A percentile compares a stretch with the other conserved stretches of the same genome.
These are phyloP conservation scores for Zasmidium cellare DNA, from an alignment of 2,329 filamentous ascomycete genomes.

Conservation along the genomic window DNA sequence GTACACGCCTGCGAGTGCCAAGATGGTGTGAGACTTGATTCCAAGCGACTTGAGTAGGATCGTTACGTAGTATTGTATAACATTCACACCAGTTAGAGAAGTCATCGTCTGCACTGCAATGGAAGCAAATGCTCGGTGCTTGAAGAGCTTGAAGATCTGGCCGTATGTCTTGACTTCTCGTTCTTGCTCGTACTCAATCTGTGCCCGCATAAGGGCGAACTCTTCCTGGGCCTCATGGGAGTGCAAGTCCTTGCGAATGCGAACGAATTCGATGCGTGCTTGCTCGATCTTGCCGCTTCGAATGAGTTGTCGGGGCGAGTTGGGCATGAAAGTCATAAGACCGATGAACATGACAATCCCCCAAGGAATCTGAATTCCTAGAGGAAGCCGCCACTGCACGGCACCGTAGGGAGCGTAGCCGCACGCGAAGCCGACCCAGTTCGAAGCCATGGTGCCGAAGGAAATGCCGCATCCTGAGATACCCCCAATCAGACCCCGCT, in stretches of 20 bases:
- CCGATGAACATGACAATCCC: conserved; percentile 57
- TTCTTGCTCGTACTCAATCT: conserved; percentile 56
- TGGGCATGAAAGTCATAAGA: conserved; percentile 56
- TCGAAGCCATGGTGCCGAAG: conserved; percentile 57
- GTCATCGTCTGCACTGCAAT: conserved; percentile 61
- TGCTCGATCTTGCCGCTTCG: conserved; percentile 51
- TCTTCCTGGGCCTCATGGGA: conserved; percentile 50
- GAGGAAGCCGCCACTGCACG: conserved; percentile 56
- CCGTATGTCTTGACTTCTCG: conserved; percentile 54
- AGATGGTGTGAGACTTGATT: conserved; percentile 51
- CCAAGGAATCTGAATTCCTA: conserved; percentile 58
- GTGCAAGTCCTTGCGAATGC: conserved; percentile 49
- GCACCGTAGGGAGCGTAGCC: conserved; percentile 55
- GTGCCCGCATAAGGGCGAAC: conserved; percentile 53
- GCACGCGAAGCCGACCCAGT: conserved; percentile 60
- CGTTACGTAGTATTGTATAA: conserved; percentile 51
- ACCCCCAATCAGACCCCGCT: conserved; percentile 55
- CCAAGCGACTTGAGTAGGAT: conserved; percentile 58
- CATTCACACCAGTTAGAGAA: conserved; percentile 57
- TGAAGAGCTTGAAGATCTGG: conserved; percentile 55
- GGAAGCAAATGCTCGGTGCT: conserved; percentile 54
- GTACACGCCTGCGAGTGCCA: conserved; percentile 56
- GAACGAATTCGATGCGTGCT: conserved; percentile 50
- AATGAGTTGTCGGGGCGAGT: conserved; percentile 57
- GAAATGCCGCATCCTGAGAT: conserved; percentile 53